Evolutionary conservation across 805 yeast genomes (phyloP).

Genomic region (Kodamaea lidongshanica): DNA sequence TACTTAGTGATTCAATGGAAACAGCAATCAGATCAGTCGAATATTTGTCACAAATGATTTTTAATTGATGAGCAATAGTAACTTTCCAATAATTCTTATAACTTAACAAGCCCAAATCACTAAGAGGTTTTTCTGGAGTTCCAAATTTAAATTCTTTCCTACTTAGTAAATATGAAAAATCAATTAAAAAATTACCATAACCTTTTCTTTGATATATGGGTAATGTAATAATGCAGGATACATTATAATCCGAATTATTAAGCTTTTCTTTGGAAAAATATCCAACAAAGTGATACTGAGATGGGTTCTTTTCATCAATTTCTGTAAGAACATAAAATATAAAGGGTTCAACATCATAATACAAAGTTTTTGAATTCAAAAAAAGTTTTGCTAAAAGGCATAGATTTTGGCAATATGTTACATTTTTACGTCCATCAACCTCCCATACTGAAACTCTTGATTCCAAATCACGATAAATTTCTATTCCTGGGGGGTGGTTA

Average conservation of each 20-base stretch:
- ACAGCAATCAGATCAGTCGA: slow-evolving; percentile 14
- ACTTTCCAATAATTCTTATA: slow-evolving; percentile 84
- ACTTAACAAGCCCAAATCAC: slow-evolving; percentile 78
- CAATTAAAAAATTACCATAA: slow-evolving; percentile 82
- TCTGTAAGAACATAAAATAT: slow-evolving; percentile 82
- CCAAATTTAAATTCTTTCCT: slow-evolving; percentile 73
- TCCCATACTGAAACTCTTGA: slow-evolving; percentile 36
- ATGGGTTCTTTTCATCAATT: slow-evolving; percentile 38
- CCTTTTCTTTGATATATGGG: slow-evolving; percentile 87
- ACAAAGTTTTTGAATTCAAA: slow-evolving; percentile 83
- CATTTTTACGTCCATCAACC: slow-evolving; percentile 76
- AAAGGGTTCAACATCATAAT: slow-evolving; percentile 94
- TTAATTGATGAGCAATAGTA: slow-evolving; percentile 48
- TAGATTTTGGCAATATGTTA: slow-evolving; percentile 78
- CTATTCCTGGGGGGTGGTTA: slow-evolving; percentile 58
- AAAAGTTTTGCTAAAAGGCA: slow-evolving; percentile 87
- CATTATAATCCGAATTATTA: slow-evolving; percentile 69
- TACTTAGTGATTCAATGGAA: slow-evolving; percentile 58
- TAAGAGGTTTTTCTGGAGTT: slow-evolving; percentile 92
- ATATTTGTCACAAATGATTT: slow-evolving; percentile 14
- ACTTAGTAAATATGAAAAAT: slow-evolving; percentile 77
- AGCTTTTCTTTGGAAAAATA: slow-evolving; percentile 87
- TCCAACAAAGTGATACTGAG: slow-evolving; percentile 74
- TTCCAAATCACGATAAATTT: slow-evolving; percentile 32
- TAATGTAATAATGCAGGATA: slow-evolving; percentile 84